phyloP scores from a whole-genome alignment of 306 rosid genomes.

The Carpinus viminea region DNA sequence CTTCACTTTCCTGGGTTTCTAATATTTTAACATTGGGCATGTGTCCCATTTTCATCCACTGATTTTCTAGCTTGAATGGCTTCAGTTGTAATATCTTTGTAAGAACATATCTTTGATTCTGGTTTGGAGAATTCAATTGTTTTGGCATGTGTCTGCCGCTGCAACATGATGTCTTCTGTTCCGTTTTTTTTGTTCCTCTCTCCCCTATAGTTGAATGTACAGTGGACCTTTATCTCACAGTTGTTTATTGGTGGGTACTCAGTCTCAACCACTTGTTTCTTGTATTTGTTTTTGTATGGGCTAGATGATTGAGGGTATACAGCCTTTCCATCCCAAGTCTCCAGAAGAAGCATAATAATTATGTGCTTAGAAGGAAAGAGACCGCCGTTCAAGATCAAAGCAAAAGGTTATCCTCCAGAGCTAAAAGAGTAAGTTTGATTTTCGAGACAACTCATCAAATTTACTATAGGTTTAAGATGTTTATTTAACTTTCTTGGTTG shows the following conservation, averaged over 20 bases:
- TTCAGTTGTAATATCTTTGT: conserved; percentile 12
- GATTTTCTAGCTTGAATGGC: conserved; percentile 15
- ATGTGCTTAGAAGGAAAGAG: conserved; percentile 79
- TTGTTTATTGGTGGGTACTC: conserved; percentile 12
- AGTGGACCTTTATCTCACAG: neutral
- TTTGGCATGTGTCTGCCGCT: conserved; percentile 19
- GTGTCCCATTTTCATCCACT: conserved; percentile 11
- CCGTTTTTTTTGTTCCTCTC: neutral
- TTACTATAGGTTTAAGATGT: conserved; percentile 18
- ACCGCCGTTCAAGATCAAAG: conserved; percentile 75
- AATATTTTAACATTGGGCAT: conserved; percentile 12
- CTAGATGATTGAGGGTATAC: conserved; percentile 91
- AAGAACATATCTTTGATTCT: conserved; percentile 14
- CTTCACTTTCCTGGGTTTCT: conserved; percentile 15
- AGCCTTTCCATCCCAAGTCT: conserved; percentile 65
- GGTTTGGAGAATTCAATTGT: conserved; percentile 4
- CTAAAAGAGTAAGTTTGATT: conserved; percentile 76
- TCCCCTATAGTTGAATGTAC: neutral
- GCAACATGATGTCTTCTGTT: neutral
- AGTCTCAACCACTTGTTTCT: neutral
- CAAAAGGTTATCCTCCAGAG: conserved; percentile 85
- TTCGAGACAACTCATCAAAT: conserved; percentile 19
- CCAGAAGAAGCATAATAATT: conserved; percentile 65
- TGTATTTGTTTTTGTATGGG: conserved; percentile 10
- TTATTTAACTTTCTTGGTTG: conserved; percentile 28